Base-by-base conservation (phyloP, 139 green algal genomes). In the Desmodesmus armatus region DNA sequence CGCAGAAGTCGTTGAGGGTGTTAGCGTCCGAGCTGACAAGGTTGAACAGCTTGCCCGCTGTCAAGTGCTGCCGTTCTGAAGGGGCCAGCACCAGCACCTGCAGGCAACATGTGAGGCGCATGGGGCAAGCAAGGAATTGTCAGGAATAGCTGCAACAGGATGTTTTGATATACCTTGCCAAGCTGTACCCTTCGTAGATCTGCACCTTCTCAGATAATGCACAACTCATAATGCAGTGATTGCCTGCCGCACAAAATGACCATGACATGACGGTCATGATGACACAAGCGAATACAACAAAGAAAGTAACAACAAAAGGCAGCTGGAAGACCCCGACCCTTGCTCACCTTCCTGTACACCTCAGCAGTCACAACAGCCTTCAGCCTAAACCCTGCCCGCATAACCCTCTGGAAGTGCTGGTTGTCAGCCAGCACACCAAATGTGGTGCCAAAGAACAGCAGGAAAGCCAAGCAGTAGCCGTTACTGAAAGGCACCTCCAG, bases 21-120 rank as follows among this genome's bases (percentile, higher is more conserved):
- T 95, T 90, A 2, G 87, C 77, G 70, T 96, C 93, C 2, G 76
- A 85, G 33, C 86, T 88, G 3, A 94, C 88, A 37, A 93, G 39
- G 83, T 87, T 92, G 80, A 88, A 93, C 58, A 94, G 74, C 31
- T 88, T 87, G 23, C 93, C 93, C 3, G 70, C 85, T 67, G 63
- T 88, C 85, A 94, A 91, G 47, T 83, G 21, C 4, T 73, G 41
- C 11, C 91, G 85, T 9, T 86, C 84, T 1, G 85, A 63, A 3
- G 90, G 89, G 0, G 88, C 71, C 37, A 94, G 76, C 31, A 82
- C 80, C 40, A 93, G 62, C 66, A 89, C 78, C 78, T 86, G 70
- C 21, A n/a, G n/a, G n/a, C n/a, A n/a, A n/a, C n/a, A n/a, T n/a
- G n/a, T n/a, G n/a, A n/a, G n/a, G n/a, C n/a, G n/a, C n/a, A n/a